Base-by-base conservation (phyloP, 192 early-diverging fungal genomes). In the Chytriomyces sp. region DNA sequence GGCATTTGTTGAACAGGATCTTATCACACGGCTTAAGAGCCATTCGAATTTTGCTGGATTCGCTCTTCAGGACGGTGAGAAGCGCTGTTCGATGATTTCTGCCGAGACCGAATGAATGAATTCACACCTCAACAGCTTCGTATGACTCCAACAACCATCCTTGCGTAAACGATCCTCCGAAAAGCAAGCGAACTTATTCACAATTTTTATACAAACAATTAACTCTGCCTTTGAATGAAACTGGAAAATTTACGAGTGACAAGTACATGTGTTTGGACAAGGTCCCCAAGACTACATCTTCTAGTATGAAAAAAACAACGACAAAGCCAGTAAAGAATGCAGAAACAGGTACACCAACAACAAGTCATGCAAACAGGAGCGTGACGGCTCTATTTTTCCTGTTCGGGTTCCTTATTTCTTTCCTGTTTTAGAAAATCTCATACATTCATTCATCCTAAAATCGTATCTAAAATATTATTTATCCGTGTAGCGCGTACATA, bases 61-160 rank as follows among this genome's bases (percentile, higher is more conserved):
- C 28, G 59, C 64, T 22, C 30, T 78, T 32, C 54, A 61, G 58
- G 77, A 78, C 39, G 64, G 44, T 49, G 44, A n/a, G 44, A 2
- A 19, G 28, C 31, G 6, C 34, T 36, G 10, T 60, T 26, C 8
- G 2, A 2, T 37, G 14, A 19, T 37, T 37, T 61, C 26, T 39
- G 31, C 52, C 5, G 32, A 5, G 6, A 7, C 19, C 31, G 44
- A 33, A 38, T 22, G 8, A 8, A 38, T 1, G 2, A 26, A 8
- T 14, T 49, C 22, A 22, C 17, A 49, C 14, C 22, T 49, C 44
- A n/a, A 0, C 2, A 49, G 44, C 44, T 7, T 67, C 62, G 6
- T 70, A 59, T 70, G 77, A 78, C 52, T n/a, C 34, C 10, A 32
- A 60, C 10, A 74, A 77, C 39, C 7, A 22, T 10, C 76, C 76